phyloP scores from a whole-genome alignment of 1,284 basidiomycete genomes.

The Ceratobasidium sp. region DNA sequence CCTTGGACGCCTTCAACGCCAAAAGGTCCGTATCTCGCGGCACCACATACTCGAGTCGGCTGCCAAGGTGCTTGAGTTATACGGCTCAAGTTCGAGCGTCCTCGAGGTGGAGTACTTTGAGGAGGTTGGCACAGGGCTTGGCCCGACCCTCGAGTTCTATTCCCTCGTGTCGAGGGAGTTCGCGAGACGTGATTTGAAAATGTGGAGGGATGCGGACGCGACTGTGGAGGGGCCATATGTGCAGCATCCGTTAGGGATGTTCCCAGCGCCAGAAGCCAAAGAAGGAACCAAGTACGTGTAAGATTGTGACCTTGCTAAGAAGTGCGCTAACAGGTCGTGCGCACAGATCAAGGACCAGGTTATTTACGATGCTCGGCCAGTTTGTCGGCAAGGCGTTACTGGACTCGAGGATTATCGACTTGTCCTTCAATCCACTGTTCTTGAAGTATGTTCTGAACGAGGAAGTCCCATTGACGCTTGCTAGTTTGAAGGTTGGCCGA shows the following conservation, averaged over 20 bases:
- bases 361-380: constrained; percentile 90
- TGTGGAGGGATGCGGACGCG: constrained; percentile 88
- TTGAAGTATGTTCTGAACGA: constrained; percentile 86
- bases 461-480: constrained; percentile 80
- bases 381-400: constrained; percentile 98
- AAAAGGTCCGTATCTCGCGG: constrained; percentile 96
- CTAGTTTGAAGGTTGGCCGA: constrained; percentile 72
- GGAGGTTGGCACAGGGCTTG: constrained; percentile 97
- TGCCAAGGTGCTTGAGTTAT: constrained; percentile 96
- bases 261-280: constrained; percentile 71
- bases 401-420: constrained; percentile 96
- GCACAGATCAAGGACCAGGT: constrained; percentile 59
- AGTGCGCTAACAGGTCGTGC: not conserved
- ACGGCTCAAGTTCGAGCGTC: constrained; percentile 90
- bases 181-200: constrained; percentile 81
- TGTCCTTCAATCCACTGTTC: constrained; percentile 92
- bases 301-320: not conserved
- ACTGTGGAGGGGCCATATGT: constrained; percentile 71
- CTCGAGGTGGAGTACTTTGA: constrained; percentile 99
- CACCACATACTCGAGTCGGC: constrained; percentile 96
- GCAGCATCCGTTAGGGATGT: constrained; percentile 82
- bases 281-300: constrained; percentile 43
- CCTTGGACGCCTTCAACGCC: constrained; percentile 88
- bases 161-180: constrained; percentile 93
- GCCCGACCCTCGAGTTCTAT: constrained; percentile 98